phyloP scores from a whole-genome alignment of 345 rosid species.

The Diplotaxis tenuifolia region DNA sequence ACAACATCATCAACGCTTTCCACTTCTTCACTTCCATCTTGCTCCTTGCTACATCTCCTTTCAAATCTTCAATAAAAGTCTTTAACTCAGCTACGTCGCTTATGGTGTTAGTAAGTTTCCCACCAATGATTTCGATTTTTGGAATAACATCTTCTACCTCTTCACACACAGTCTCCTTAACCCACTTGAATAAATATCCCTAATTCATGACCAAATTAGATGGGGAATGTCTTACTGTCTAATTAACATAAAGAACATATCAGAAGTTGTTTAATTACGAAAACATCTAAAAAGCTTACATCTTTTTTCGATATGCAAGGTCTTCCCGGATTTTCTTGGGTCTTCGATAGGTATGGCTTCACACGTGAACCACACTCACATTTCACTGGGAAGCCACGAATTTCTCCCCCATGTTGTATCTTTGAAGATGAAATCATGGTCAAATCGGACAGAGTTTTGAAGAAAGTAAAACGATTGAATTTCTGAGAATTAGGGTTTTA shows the following conservation, averaged over 20 bases:
- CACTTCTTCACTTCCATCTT: no score
- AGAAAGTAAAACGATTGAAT: no score
- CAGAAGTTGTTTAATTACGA: not conserved
- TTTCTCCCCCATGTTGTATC: not conserved
- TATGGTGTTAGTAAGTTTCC: no score
- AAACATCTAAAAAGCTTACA: not conserved
- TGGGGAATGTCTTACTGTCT: not conserved
- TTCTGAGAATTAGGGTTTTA: no score
- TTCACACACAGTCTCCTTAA: not conserved
- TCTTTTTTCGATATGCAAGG: not conserved
- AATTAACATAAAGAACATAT: not conserved
- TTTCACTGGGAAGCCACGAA: not conserved
- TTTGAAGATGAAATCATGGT: not conserved
- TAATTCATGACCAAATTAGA: not conserved
- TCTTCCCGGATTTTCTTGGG: no score
- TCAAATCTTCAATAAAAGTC: no score
- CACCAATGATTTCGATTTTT: not conserved
- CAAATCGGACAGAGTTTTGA: not conserved
- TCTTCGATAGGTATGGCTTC: no score
- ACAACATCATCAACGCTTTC: no score
- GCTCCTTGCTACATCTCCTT: no score
- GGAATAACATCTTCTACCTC: not conserved
- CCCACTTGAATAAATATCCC: not conserved
- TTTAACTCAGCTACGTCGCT: no score
- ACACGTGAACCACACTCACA: no score